Base-by-base conservation (phyloP, 2,329 filamentous ascomycete genomes). In the Aspergillus sp. region DNA sequence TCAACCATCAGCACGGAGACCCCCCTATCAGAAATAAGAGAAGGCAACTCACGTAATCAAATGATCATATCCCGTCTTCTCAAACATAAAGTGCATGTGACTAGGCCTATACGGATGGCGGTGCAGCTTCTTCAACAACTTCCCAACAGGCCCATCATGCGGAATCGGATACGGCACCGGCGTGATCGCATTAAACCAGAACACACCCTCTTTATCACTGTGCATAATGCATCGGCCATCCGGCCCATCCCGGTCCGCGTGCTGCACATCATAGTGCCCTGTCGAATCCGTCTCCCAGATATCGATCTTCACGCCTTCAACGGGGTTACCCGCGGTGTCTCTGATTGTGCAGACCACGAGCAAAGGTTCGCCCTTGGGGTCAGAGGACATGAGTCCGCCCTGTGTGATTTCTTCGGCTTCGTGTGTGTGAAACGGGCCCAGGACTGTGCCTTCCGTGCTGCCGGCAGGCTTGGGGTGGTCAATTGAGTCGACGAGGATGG, bases 1-100 rank as follows among this genome's bases (percentile, higher is more conserved):
- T n/a, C 34, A n/a, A n/a, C 4, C 7, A 17, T 62, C 42, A 20
- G 30, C 18, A 30, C 1, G 48, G 15, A 24, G 6, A 36, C 11
- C 22, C 22, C 24, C 9, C 11, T 15, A n/a, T 13, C 2, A 6
- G 34, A 11, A 34, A 42, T 18, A 32, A 44, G 39, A 41, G 22
- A 48, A 41, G 30, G 17, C 4, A 57, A 86, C 87, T 62, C 79
- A 93, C 89, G 91, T 96, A 69, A 95, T 88, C 66, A 96, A 75
- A 70, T 88, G 84, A 77, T 96, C 91, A 77, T 84, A 92, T 0
- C 89, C 89, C 34, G 81, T 74, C 78, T 91, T 92, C 70, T 88
- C 85, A 76, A 96, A 92, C 89, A 96, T 95, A 67, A 95, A 95
- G 73, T 95, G 90, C 80, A 93, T 84, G 73, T 95, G 90, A 18